Percentiles rank a stretch among this genome's conserved stretches.
phyloP scores from a whole-genome alignment of 768 basidiomycete species.

The Panaeolus cyanescens region DNA sequence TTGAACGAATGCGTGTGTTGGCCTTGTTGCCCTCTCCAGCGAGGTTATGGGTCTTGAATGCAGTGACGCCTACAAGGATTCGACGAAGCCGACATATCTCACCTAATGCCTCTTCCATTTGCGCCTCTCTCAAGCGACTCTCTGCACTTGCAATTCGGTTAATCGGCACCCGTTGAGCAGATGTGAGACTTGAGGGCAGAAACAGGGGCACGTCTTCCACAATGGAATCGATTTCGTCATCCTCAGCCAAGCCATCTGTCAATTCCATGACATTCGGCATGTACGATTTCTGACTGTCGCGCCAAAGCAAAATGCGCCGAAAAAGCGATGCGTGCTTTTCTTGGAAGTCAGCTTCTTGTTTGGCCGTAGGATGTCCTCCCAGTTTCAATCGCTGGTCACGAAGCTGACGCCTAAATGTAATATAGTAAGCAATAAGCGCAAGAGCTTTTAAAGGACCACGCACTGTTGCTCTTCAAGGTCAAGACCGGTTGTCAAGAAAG shows the following conservation, averaged over 20 bases:
- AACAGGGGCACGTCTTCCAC: neutral
- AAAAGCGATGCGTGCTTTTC: constrained; percentile 9
- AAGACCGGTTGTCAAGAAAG: neutral
- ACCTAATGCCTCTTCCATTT: constrained; percentile 20
- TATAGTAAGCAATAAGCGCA: too few species aligned
- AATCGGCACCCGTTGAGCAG: too few species aligned
- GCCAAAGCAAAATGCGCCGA: constrained; percentile 9
- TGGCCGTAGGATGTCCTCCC: neutral
- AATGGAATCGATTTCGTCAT: neutral
- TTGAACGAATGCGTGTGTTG: constrained; percentile 17
- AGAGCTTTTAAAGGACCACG: too few species aligned
- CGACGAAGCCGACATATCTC: constrained; percentile 17
- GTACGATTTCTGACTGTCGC: constrained; percentile 8
- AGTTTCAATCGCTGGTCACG: neutral
- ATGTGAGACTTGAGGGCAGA: constrained; percentile 6
- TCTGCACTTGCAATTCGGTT: constrained; percentile 6
- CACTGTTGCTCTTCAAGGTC: neutral
- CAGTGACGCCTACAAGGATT: constrained; percentile 13
- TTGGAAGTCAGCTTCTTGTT: constrained; percentile 13
- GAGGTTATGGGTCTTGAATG: constrained; percentile 24
- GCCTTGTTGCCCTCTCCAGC: constrained; percentile 19
- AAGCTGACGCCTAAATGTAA: neutral
- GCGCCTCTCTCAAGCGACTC: constrained; percentile 14
- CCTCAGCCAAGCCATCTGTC: neutral
- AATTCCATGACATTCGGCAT: constrained; percentile 10